Base-by-base conservation (phyloP, 805 yeast species). In the Hanseniaspora occidentalis region DNA sequence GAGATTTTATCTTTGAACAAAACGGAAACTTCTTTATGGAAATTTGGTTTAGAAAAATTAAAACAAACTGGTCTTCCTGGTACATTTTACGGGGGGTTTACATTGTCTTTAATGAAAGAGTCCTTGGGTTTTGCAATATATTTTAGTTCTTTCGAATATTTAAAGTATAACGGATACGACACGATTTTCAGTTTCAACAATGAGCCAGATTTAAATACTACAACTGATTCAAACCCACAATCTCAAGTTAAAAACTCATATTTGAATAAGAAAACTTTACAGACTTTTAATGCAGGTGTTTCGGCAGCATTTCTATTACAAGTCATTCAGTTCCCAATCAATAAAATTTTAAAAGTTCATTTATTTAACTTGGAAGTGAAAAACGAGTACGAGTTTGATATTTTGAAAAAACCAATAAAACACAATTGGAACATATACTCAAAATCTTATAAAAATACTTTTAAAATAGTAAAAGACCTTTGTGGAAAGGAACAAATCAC, bases 211-310 rank as follows among this genome's bases (percentile, higher is more conserved):
- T 21, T 49, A 54, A 19, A 48, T 48, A 23, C 50, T 50, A 35
- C 56, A 54, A 39, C 71, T 68, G 43, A 64, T 75, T n/a, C 52
- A 84, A 33, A 13, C 17, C 35, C 5, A 33, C 31, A 10, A 31
- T 40, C 24, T 36, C 26, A 4, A 35, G 29, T 7, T 36, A 33
- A 36, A 36, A 40, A 13, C 35, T 24, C 11, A 6, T 22, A 2
- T 21, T 11, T 20, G 34, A 31, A 33, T 10, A 20, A 4, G 14
- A 75, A 73, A 49, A 78, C 88, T 2, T 56, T 79, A 1, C 83
- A 80, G 54, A 73, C 85, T 3, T 67, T 89, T 22, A 50, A 80
- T 6, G 96, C 94, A 0, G 97, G 97, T 16, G 84, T 92, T 8
- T 67, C 81, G 5, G 96, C 96, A 1, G 89, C 96, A 0, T 64